Base-by-base conservation (phyloP, 306 rosid species). In the Pyrus communis region DNA sequence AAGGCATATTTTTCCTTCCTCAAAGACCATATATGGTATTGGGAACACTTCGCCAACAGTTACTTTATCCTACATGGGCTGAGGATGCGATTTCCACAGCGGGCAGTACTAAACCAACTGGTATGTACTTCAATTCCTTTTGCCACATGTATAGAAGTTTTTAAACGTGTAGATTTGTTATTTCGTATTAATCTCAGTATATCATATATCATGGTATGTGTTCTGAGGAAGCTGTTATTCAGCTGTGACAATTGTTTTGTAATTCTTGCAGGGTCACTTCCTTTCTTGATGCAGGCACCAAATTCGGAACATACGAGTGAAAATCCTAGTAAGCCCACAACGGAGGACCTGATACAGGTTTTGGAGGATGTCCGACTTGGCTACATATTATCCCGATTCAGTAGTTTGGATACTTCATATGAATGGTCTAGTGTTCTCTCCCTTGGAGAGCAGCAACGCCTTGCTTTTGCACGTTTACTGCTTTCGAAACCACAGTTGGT, bases 371-470 rank as follows among this genome's bases (percentile, higher is more conserved):
- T 95, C 61, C 90, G 91, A 11, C 90, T 95, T 33, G 92, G 92
- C 74, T 88, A 95, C 77, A 67, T 95, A 77, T 83, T 95, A 86
- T 75, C 90, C 79, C 92, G 99, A 59, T 85, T 95, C 67, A 77
- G 84, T 55, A 78, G 87, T 81, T 78, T 92, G 82, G 99, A 92
- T 82, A 83, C 88, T 75, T 89, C 73, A 3, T 87, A 76, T n/a
- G 99, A 92, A 80, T 95, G 99, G 99, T 88, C 99, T 19, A 92
- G 97, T 84, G 97, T 95, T 84, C 93, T 95, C 55, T 95, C 99
- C 55, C 87, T 95, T 4, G 99, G 99, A 71, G 99, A 95, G 86
- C 99, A 95, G 80, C 99, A 95, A 64, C 99, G 99, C 80, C 91
- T 95, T 54, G 98, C 99, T 11, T 89, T 92, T 82, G 99, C 97